Conservation (phyloP, 768 basidiomycete genomes). For the Leccinum obscurum region DNA sequence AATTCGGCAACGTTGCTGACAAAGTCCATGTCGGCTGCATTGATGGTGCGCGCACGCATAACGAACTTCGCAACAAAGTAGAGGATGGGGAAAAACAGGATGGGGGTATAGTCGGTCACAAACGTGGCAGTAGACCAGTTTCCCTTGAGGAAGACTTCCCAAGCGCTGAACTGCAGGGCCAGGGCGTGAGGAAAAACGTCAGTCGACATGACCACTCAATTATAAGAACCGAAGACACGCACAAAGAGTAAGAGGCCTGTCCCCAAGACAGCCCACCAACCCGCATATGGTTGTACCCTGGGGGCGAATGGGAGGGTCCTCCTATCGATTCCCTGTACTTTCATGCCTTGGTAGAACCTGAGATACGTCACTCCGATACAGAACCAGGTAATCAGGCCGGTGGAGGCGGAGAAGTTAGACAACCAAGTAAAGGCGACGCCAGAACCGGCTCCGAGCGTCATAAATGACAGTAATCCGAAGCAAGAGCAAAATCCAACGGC, state of each 20-base stretch:
- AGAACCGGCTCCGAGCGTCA: conserved; percentile 40
- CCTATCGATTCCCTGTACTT: conserved; percentile 49
- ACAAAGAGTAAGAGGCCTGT: conserved; percentile 37
- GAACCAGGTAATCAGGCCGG: conserved; percentile 47
- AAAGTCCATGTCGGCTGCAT: conserved; percentile 28
- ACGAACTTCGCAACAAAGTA: conserved; percentile 34
- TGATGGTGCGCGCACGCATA: conserved; percentile 12
- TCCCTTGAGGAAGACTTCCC: conserved; percentile 40
- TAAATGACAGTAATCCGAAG: conserved; percentile 41
- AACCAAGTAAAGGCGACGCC: conserved; percentile 46
- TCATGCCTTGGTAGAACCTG: conserved; percentile 47
- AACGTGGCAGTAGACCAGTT: conserved; percentile 41
- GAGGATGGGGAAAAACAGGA: conserved; percentile 47
- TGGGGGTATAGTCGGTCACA: conserved; percentile 44
- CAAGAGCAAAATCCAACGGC: conserved; percentile 31
- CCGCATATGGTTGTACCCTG: conserved; percentile 41
- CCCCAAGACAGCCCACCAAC: conserved; percentile 36
- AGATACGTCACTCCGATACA: conserved; percentile 47
- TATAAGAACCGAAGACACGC: conserved; percentile 12
- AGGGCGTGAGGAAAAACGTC: background rate
- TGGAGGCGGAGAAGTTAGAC: conserved; percentile 35
- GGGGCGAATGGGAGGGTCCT: conserved; percentile 46
- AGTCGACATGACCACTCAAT: background rate
- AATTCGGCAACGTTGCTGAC: conserved; percentile 26
- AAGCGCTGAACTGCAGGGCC: conserved; percentile 38